Evolutionary conservation across 2,329 filamentous ascomycete genomes (phyloP).

Genomic region (Cercospora zeina): DNA sequence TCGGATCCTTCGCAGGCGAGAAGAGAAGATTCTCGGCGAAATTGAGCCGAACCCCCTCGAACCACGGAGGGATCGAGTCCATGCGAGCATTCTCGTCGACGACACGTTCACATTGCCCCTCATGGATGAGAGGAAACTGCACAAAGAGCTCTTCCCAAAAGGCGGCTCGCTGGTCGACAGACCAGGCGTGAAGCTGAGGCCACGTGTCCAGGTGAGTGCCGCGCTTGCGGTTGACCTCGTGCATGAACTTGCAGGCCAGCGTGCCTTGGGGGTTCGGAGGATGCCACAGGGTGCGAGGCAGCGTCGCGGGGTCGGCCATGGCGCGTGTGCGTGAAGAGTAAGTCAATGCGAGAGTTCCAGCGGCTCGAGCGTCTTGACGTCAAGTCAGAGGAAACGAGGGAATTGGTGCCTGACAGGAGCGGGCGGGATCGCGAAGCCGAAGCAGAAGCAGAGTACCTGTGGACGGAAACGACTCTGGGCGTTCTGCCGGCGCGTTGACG

Average conservation of each 20-base stretch:
- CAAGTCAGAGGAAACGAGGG: constrained; percentile 8
- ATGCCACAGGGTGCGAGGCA: constrained; percentile 51
- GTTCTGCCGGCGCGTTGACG: neutral
- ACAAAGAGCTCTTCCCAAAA: constrained; percentile 69
- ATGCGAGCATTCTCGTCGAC: constrained; percentile 72
- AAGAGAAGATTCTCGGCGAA: constrained; percentile 80
- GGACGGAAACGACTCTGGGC: neutral
- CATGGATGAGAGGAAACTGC: constrained; percentile 61
- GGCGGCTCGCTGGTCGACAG: constrained; percentile 59
- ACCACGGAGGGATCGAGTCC: constrained; percentile 73
- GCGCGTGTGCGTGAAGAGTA: neutral
- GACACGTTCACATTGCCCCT: constrained; percentile 53
- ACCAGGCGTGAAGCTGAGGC: constrained; percentile 69
- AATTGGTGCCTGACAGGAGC: constrained; percentile 17
- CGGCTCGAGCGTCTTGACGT: constrained; percentile 5
- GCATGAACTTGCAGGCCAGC: constrained; percentile 67
- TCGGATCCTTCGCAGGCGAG: constrained; percentile 49
- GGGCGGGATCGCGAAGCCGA: neutral
- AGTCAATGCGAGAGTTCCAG: neutral
- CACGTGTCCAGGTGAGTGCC: constrained; percentile 64
- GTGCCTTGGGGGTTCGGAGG: constrained; percentile 49
- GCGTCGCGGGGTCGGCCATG: constrained; percentile 22
- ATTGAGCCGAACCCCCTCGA: constrained; percentile 70
- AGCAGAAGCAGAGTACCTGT: no score
- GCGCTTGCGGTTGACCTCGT: constrained; percentile 61